Base-by-base conservation (phyloP, 768 basidiomycete species). In the Chalciporus pseudorubinellus region DNA sequence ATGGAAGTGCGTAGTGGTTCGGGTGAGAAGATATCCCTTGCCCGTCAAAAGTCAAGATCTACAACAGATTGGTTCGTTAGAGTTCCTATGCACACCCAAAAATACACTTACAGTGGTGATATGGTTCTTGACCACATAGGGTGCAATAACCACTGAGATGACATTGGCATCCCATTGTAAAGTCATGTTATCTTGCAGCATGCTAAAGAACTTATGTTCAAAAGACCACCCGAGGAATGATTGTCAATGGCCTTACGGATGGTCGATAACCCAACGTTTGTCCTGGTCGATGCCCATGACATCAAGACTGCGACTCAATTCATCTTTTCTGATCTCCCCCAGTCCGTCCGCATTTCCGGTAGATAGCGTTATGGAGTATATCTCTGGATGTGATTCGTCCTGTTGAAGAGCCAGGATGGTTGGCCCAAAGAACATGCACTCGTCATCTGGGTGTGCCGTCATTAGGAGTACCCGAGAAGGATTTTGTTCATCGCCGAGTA, bases 361-460 rank as follows among this genome's bases (percentile, higher is more conserved):
- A 6, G 91, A 93, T 48, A 98, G 63, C 52, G 90, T 93, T 16
- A 95, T 63, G 0, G 81, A 87, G 56, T 73, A 80, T 0, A 88
- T 63, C 19, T 78, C 70, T 18, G 65, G 57, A 2, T 54, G 49
- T 20, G 46, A 42, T 34, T 53, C 48, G 34, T 55, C 29, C 29
- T 62, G 52, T 36, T 41, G 56, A 28, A 94, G 74, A 3, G 79
- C 75, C 28, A 85, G 70, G 13, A 95, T 67, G 0, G 91, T 93
- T 0, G 94, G 94, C 4, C 85, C 84, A 66, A 98, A 98, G 77
- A 98, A 98, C 78, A 95, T 81, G 66, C 84, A 85, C 72, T 97
- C 94, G 65, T 98, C 94, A 64, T 97, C 94, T 3, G 94, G 94
- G 65, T 98, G 94, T 22, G 94, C 92, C 1, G 94, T 95, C 40